Conservation (phyloP, 306 rosid genomes). For the Lathyrus tuberosus region DNA sequence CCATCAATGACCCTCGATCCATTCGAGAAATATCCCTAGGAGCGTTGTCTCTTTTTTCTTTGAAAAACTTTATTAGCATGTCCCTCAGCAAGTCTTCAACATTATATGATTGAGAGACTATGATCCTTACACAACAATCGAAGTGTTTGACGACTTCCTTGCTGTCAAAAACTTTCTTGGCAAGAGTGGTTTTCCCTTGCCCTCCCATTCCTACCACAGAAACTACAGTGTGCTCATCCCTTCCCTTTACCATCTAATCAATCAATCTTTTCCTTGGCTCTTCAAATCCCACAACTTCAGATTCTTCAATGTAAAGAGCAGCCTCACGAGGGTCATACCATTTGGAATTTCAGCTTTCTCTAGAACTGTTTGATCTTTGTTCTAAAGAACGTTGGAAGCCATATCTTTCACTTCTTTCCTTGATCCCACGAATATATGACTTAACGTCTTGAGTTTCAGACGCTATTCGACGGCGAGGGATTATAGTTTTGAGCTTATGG, state of each 20-base stretch:
- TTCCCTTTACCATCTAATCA: not conserved
- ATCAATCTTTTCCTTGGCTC: not conserved
- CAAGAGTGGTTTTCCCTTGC: conserved; percentile 33
- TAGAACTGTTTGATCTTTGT: too few relatives aligned
- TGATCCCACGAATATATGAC: too few relatives aligned
- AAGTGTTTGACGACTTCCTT: not conserved
- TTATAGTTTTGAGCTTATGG: too few relatives aligned
- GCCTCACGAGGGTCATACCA: too few relatives aligned
- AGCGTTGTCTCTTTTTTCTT: not conserved
- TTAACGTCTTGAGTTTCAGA: too few relatives aligned
- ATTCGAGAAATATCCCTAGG: not conserved
- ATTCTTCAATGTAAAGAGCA: too few relatives aligned
- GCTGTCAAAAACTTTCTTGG: conserved; percentile 14
- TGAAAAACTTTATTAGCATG: not conserved
- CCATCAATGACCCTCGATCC: not conserved
- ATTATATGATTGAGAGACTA: conserved; percentile 15
- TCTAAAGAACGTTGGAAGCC: too few relatives aligned
- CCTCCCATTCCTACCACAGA: conserved; percentile 25
- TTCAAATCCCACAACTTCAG: too few relatives aligned
- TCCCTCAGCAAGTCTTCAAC: not conserved
- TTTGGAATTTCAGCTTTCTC: too few relatives aligned
- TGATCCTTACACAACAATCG: not conserved
- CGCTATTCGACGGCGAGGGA: too few relatives aligned
- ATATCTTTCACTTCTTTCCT: too few relatives aligned
- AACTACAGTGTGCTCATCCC: not conserved